These are phyloP conservation scores for Bromus sterilis DNA, from an alignment of 176 grass and related monocot species.

Conservation along the genomic window DNA sequence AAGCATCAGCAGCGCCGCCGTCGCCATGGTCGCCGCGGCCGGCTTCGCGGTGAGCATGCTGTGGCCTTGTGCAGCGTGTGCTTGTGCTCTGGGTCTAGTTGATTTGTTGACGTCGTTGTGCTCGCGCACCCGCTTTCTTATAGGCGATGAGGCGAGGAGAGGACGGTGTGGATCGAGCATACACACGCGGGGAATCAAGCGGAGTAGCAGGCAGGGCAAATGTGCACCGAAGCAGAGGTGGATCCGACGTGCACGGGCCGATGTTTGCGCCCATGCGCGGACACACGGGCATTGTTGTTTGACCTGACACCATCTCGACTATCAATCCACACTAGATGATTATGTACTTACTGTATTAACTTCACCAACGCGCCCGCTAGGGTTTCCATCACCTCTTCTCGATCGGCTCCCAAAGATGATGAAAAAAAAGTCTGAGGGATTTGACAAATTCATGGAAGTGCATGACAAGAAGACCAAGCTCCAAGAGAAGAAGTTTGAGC, in stretches of 20 bases:
- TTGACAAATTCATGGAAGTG: too few species aligned
- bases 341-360: too few species aligned
- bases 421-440: too few species aligned
- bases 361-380: too few species aligned
- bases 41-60: not conserved
- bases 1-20: not conserved
- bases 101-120: not conserved
- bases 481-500: too few species aligned
- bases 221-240: not conserved
- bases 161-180: too few species aligned
- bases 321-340: not conserved
- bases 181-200: too few species aligned
- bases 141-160: not conserved
- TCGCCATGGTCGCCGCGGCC: not conserved
- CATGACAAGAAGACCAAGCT: too few species aligned
- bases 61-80: not conserved
- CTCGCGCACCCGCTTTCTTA: not conserved
- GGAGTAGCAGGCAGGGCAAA: not conserved
- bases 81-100: too few species aligned
- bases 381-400: too few species aligned
- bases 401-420: too few species aligned
- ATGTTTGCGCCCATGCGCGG: not conserved
- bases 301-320: not conserved
- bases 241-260: not conserved
- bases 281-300: not conserved